Base-by-base conservation (phyloP, 2,329 filamentous ascomycete genomes). In the Colletotrichum karsti region DNA sequence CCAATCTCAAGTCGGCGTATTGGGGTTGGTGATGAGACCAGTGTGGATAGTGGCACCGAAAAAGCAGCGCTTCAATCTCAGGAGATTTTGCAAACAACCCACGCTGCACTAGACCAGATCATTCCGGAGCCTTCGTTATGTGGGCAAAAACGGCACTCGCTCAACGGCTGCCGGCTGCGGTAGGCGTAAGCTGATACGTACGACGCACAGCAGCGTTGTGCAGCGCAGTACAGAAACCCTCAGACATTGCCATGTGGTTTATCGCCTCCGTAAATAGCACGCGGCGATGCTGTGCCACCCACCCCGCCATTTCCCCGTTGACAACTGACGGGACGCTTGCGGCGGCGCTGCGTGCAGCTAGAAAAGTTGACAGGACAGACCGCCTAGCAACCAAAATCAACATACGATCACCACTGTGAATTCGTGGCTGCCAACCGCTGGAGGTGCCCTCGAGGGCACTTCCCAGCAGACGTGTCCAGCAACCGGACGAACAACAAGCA, bases 161-260 rank as follows among this genome's bases (percentile, higher is more conserved):
- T 24, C 22, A 33, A 28, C 63, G 41, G 58, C 41, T 28, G 42
- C 24, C 39, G 28, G 48, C 39, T 26, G 35, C n/a, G 20, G 35
- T 54, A 24, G 30, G 58, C 20, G 24, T 26, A 39, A 39, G 46
- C 20, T 22, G 28, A 24, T 26, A 22, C 8, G 13, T 4, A 24
- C 46, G n/a, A 22, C 22, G 20, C 46, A 30, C 35, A 28, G 53
- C 53, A 56, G 20, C 35, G 35, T 18, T 20, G 28, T 53, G 35
- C 56, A 37, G 28, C 28, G 28, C 44, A n/a, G n/a, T n/a, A n/a
- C n/a, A 42, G 55, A 54, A n/a, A 48, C 15, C 44, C 42, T 59
- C 53, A 65, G 64, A 68, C 64, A 65, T 54, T 66, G 61, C 65
- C 62, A 61, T 69, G 62, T 69, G 65, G 46, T 69, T 20, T 50